These are phyloP conservation scores for Hibiscus syriacus DNA, from an alignment of 345 rosid genomes.

Conservation along the genomic window DNA sequence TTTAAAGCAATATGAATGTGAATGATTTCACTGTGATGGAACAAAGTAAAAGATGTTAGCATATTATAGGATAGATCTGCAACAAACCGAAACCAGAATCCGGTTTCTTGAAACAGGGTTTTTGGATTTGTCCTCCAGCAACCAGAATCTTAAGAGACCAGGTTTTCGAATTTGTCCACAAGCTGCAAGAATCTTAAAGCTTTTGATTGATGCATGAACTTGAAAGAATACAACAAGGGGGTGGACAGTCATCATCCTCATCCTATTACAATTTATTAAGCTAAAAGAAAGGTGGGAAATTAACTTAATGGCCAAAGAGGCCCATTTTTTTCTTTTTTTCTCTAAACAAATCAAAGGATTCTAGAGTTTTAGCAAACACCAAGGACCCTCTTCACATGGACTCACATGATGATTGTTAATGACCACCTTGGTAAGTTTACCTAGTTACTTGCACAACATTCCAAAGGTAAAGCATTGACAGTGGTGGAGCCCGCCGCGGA, in stretches of 20 bases:
- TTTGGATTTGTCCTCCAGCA: slow-evolving; percentile 17
- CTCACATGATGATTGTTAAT: slow-evolving; percentile 43
- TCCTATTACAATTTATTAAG: not conserved
- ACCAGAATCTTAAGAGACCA: slow-evolving; percentile 15
- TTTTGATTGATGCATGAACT: slow-evolving; percentile 33
- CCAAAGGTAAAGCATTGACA: slow-evolving; percentile 25
- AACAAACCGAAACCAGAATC: not conserved
- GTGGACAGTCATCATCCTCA: slow-evolving; percentile 1
- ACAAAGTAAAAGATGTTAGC: not conserved
- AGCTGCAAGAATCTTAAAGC: slow-evolving; percentile 42
- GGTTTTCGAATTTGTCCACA: not conserved
- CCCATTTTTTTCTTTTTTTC: too few species aligned
- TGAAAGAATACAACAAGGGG: not conserved
- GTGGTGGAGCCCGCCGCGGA: slow-evolving; percentile 19
- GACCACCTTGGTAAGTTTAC: slow-evolving; percentile 8
- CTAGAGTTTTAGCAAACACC: slow-evolving; percentile 26
- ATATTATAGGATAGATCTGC: not conserved
- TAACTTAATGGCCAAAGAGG: slow-evolving; percentile 11
- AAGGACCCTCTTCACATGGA: slow-evolving; percentile 64
- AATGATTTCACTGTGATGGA: slow-evolving; percentile 4
- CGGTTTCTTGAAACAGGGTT: not conserved
- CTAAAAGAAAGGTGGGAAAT: slow-evolving; percentile 4
- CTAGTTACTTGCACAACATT: slow-evolving; percentile 27
- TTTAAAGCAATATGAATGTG: not conserved
- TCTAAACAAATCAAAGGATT: slow-evolving; percentile 19